These are phyloP conservation scores for Pleurozium schreberi DNA, from an alignment of 225 moss, liverwort and hornwort genomes.

Conservation along the genomic window DNA sequence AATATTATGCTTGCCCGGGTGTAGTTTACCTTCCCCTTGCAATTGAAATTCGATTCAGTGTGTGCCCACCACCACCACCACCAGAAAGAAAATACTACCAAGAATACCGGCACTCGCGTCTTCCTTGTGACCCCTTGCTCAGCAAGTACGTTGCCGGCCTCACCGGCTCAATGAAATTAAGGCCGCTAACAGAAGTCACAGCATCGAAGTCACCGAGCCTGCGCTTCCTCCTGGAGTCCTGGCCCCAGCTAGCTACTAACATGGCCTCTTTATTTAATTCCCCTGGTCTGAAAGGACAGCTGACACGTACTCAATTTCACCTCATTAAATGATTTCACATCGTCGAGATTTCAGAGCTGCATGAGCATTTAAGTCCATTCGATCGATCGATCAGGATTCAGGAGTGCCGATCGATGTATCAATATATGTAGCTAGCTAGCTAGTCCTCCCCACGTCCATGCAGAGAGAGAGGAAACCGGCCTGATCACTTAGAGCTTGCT, in stretches of 20 bases:
- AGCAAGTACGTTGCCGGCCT: neutral
- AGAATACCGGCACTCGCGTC: neutral
- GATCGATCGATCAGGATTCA: neutral
- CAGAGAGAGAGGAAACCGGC: neutral
- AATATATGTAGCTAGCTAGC: neutral
- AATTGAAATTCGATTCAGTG: neutral
- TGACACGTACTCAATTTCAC: neutral
- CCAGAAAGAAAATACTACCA: no score
- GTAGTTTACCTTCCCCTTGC: neutral
- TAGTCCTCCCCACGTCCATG: neutral
- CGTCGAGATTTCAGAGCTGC: neutral
- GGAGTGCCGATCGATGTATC: neutral
- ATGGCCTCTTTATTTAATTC: neutral
- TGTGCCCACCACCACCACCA: neutral
- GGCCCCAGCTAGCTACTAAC: neutral
- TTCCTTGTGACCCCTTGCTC: neutral
- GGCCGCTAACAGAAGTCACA: neutral
- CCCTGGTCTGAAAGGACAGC: neutral
- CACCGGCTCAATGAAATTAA: neutral
- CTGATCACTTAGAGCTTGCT: neutral
- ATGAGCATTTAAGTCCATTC: neutral
- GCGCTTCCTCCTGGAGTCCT: neutral
- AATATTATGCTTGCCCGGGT: neutral
- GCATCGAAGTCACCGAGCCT: neutral
- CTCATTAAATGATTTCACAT: neutral